Conservation (phyloP, 78 protist species). For the Speleostelium caveatum region DNA sequence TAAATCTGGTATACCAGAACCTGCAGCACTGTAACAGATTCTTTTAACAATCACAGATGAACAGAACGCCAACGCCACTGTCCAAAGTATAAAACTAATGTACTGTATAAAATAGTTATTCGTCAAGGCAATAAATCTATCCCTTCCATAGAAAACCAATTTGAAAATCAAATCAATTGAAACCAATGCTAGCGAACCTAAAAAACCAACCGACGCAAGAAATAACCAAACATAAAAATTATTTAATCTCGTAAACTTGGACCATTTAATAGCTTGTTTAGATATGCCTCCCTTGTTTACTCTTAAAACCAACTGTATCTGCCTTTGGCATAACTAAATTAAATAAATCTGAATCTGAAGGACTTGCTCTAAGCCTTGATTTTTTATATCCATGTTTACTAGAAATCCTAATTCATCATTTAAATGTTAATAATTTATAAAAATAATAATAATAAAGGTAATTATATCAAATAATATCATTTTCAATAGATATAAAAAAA, state of each 20-base stretch:
- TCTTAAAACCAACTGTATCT: slow-evolving; percentile 56
- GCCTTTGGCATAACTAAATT: slow-evolving; percentile 76
- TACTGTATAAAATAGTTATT: slow-evolving; percentile 35
- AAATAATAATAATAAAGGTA: too few relatives aligned
- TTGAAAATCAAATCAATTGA: slow-evolving; percentile 54
- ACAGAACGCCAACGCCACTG: slow-evolving; percentile 14
- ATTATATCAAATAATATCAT: too few relatives aligned
- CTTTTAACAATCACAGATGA: slow-evolving; percentile 11
- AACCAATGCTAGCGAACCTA: slow-evolving; percentile 19
- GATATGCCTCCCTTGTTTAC: slow-evolving; percentile 72
- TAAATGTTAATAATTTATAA: too few relatives aligned
- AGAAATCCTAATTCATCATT: slow-evolving; percentile 72
- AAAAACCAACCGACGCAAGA: slow-evolving; percentile 30
- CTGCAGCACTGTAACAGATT: slow-evolving; percentile 36
- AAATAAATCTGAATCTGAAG: slow-evolving; percentile 72
- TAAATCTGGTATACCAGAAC: slow-evolving; percentile 90
- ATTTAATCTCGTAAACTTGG: slow-evolving; percentile 48
- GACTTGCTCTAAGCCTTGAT: slow-evolving; percentile 6
- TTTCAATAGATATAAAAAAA: too few relatives aligned
- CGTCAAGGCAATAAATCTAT: slow-evolving; percentile 6
- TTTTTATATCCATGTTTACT: slow-evolving; percentile 81
- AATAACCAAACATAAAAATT: slow-evolving; percentile 63
- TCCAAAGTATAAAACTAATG: slow-evolving; percentile 46
- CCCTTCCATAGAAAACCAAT: slow-evolving; percentile 12
- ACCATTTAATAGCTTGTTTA: slow-evolving; percentile 59